phyloP scores from a whole-genome alignment of 2,329 filamentous ascomycete species.

The Lecanosticta acicola region DNA sequence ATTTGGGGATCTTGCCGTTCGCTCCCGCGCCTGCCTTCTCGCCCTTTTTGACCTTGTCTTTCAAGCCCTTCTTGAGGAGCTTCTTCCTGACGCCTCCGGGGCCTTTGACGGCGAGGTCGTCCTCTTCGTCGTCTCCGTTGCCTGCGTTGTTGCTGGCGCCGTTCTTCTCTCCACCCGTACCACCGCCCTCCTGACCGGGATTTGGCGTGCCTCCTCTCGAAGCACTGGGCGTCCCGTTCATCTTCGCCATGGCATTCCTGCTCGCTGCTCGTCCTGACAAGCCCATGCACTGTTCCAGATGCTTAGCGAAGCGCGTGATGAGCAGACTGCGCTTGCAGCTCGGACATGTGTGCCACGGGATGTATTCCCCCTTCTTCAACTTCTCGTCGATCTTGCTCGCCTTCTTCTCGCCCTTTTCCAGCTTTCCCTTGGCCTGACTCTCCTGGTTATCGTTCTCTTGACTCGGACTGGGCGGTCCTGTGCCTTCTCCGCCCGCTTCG shows the following conservation, averaged over 20 bases:
- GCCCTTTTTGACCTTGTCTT: conserved; percentile 40
- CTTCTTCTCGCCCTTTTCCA: conserved; percentile 44
- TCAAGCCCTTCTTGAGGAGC: conserved; percentile 36
- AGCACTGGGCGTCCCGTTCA: conserved; percentile 31
- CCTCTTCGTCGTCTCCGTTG: conserved; percentile 27
- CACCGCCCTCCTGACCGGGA: conserved; percentile 21
- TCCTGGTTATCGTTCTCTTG: conserved; percentile 25
- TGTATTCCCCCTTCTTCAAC: conserved; percentile 47
- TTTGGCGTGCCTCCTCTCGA: conserved; percentile 33
- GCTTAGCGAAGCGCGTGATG: conserved; percentile 56
- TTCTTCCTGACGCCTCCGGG: conserved; percentile 32
- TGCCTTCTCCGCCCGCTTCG: conserved; percentile 35
- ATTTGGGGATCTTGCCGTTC: conserved; percentile 31
- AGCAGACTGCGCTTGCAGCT: conserved; percentile 57
- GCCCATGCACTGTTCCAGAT: conserved; percentile 57
- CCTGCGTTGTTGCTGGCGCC: conserved; percentile 16
- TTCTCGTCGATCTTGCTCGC: conserved; percentile 39
- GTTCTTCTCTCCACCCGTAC: conserved; percentile 27
- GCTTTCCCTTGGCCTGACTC: conserved; percentile 28
- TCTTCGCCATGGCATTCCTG: conserved; percentile 46
- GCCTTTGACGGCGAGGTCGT: conserved; percentile 22
- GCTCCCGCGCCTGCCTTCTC: conserved; percentile 35
- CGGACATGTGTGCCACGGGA: conserved; percentile 53
- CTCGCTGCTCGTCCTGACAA: conserved; percentile 50
- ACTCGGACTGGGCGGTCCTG: conserved; percentile 30